Conservation (phyloP, 352 stramenopile species). For the Phytophthora sp. region DNA sequence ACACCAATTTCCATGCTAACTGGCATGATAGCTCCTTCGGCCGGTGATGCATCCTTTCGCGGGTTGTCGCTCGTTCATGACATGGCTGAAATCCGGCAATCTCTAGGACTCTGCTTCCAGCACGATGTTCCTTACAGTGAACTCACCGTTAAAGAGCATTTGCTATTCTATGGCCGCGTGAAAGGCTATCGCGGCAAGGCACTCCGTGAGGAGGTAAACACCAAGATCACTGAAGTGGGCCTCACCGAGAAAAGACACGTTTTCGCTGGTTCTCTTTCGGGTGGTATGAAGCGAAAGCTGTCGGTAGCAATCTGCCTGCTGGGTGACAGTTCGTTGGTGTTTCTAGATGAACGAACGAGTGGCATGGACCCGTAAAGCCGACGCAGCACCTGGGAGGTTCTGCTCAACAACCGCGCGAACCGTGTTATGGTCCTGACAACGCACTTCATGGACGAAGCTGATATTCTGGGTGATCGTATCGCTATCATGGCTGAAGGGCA, state of each 20-base stretch:
- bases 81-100: slow-evolving; percentile 77
- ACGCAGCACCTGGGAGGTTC: slow-evolving; percentile 89
- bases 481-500: slow-evolving; percentile 83
- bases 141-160: slow-evolving; percentile 79
- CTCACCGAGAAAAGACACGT: slow-evolving; percentile 60
- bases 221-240: slow-evolving; percentile 50
- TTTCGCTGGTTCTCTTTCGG: slow-evolving; percentile 60
- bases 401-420: slow-evolving; percentile 53
- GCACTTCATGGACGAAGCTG: slow-evolving; percentile 95
- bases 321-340: slow-evolving; percentile 80
- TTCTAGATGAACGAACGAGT: slow-evolving; percentile 92
- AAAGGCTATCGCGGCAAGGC: slow-evolving; percentile 50
- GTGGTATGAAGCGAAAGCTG: slow-evolving; percentile 93
- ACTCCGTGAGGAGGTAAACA: slow-evolving; percentile 31
- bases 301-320: slow-evolving; percentile 91
- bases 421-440: slow-evolving; percentile 90
- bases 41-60: slow-evolving; percentile 70
- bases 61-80: slow-evolving; percentile 79
- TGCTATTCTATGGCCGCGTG: slow-evolving; percentile 68
- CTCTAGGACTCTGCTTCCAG: slow-evolving; percentile 86
- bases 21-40: slow-evolving; percentile 72
- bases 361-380: slow-evolving; percentile 97
- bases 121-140: slow-evolving; percentile 84
- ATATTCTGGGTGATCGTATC: slow-evolving; percentile 84
- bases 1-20: slow-evolving; percentile 94